phyloP scores from a whole-genome alignment of 441 rosid genomes.

The Jatropha multifida region DNA sequence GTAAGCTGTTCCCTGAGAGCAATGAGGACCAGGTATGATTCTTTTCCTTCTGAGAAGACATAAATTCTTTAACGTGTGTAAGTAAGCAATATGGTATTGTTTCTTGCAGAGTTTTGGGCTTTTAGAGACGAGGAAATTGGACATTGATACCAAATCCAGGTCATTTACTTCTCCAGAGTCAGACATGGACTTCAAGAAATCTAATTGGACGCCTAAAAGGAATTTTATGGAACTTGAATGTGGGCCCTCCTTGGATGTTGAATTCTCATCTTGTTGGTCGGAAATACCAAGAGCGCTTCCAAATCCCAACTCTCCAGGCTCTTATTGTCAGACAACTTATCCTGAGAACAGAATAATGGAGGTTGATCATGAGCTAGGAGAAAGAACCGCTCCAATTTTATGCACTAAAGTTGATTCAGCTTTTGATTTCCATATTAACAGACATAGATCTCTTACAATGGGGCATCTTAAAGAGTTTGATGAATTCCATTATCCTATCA shows the following conservation, averaged over 20 bases:
- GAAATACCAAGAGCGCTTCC: constrained; percentile 26
- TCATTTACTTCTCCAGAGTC: constrained; percentile 32
- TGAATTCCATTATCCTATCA: constrained; percentile 26
- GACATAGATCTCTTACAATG: constrained; percentile 29
- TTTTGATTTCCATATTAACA: constrained; percentile 32
- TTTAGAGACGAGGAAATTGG: constrained; percentile 23
- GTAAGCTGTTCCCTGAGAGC: constrained; percentile 44
- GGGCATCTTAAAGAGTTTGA: constrained; percentile 28
- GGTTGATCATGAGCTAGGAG: constrained; percentile 23
- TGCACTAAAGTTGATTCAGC: constrained; percentile 26
- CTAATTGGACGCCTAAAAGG: constrained; percentile 27
- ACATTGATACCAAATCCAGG: constrained; percentile 23
- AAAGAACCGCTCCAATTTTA: constrained; percentile 22
- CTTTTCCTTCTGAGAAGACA: constrained; percentile 13
- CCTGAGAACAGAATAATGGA: constrained; percentile 30
- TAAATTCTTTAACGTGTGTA: constrained; percentile 21
- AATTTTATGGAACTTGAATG: constrained; percentile 34
- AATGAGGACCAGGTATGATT: constrained; percentile 45
- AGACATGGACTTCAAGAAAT: constrained; percentile 18
- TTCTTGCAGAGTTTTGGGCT: constrained; percentile 35
- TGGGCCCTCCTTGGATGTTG: constrained; percentile 27
- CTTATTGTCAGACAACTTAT: constrained; percentile 22
- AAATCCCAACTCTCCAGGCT: constrained; percentile 29
- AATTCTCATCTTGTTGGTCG: constrained; percentile 29
- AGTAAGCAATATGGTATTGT: constrained; percentile 13